These are phyloP conservation scores for Aspergillus ochraceoroseus DNA, from an alignment of 2,329 filamentous ascomycete species.

Conservation along the genomic window DNA sequence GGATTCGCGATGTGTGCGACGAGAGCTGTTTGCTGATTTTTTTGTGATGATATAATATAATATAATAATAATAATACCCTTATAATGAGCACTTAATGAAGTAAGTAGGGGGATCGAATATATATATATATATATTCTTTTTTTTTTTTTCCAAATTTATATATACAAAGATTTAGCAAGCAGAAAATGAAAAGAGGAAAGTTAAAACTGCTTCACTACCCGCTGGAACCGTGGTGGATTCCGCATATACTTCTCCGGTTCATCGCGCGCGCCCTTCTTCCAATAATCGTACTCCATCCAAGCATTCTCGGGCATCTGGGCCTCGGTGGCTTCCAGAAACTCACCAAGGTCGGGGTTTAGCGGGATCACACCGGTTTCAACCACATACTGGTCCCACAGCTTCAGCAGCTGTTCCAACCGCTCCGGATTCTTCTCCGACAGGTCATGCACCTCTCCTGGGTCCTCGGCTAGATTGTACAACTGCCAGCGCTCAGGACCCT, in stretches of 20 bases:
- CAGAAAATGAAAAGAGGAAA: not conserved
- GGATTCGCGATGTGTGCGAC: conserved; percentile 33
- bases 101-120: too few relatives aligned
- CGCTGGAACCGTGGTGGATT: conserved; percentile 34
- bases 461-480: conserved; percentile 52
- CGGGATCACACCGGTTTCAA: conserved; percentile 58
- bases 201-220: conserved; percentile 34
- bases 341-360: conserved; percentile 55
- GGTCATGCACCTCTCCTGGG: conserved; percentile 49
- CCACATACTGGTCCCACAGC: conserved; percentile 55
- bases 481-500: conserved; percentile 54
- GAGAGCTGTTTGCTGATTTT: conserved; percentile 33
- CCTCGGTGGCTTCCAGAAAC: conserved; percentile 58
- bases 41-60: conserved; percentile 31
- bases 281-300: conserved; percentile 65
- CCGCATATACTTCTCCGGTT: conserved; percentile 44
- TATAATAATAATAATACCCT: not conserved
- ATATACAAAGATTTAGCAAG: not conserved
- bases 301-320: conserved; percentile 61
- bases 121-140: too few relatives aligned
- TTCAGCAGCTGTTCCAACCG: conserved; percentile 48
- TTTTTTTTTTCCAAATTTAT: not conserved
- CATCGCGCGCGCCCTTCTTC: conserved; percentile 51
- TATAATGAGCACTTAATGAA: too few relatives aligned
- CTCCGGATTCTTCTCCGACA: conserved; percentile 42